Base-by-base conservation (phyloP, 1,284 basidiomycete genomes). In the Puccinia triticina region DNA sequence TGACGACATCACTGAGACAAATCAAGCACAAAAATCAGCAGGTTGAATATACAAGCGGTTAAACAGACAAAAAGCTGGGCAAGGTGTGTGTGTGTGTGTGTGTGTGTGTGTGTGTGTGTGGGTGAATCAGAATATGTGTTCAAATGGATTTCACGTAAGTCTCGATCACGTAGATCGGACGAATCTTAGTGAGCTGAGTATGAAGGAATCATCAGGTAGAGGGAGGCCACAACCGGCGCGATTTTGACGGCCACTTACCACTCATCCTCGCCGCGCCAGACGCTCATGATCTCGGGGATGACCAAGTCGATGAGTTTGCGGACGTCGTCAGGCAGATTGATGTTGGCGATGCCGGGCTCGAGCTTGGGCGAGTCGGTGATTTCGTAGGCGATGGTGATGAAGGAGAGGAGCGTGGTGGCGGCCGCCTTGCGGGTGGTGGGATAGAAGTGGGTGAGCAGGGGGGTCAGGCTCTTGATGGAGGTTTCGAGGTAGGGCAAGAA, bases 381-480 rank as follows among this genome's bases (percentile, higher is more conserved):
- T 77, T 95, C 93, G 88, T 98, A 94, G 89, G 96, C 95, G 0
- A 94, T 95, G 87, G 94, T 91, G 85, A 98, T 91, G 87, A 95
- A 93, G 86, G 94, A 92, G 86, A 99, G 91, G 69, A 99, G 90
- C 23, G 94, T 93, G 66, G 95, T 93, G 8, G 94, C 92, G 61
- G 95, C 93, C 73, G 94, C 92, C 90, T 99, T 99, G 86, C 97
- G 91, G 88, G 99, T 98, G 50, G 96, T 97, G 88, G 99, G 96
- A 88, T 98, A 98, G 89, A 97, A 99, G 84, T 87, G 85, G 40
- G 92, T 89, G 50, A 98, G 90, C 76, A 97, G 90, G n/a, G 89
- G 89, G 84, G 94, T 90, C 71, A 99, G 91, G 86, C 95, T 93
- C 83, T 94, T 89, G 75, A 94, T 91, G 85, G 91, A 92, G 84